These are phyloP conservation scores for Symbiodinium natans DNA, from an alignment of 73 alveolate genomes.

Conservation along the genomic window DNA sequence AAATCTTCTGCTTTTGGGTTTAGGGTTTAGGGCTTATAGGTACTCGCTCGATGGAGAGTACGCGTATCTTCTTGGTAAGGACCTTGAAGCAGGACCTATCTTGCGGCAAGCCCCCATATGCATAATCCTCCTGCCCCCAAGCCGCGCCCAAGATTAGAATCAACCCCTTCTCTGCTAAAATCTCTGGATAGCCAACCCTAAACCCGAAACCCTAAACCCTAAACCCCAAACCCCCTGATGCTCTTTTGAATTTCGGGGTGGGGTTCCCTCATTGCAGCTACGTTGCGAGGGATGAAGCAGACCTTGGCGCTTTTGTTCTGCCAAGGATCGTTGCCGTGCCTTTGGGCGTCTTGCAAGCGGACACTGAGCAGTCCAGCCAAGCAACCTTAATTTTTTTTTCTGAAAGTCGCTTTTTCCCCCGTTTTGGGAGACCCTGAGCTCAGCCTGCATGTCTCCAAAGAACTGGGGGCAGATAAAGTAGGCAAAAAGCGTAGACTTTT, in stretches of 20 bases:
- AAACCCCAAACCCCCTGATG: neutral
- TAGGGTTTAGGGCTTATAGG: neutral
- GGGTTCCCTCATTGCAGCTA: neutral
- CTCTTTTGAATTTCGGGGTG: neutral
- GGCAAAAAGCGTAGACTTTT: too few relatives aligned
- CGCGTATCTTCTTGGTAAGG: neutral
- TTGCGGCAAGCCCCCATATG: neutral
- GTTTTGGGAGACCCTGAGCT: too few relatives aligned
- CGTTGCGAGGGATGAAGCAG: neutral
- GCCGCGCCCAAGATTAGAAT: neutral
- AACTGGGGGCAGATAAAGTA: neutral
- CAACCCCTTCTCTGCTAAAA: neutral
- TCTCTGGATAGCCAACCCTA: neutral
- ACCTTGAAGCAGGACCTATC: neutral
- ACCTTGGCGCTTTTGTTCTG: neutral
- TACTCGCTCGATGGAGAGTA: neutral
- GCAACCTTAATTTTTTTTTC: neutral
- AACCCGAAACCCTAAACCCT: too few relatives aligned
- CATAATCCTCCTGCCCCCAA: neutral
- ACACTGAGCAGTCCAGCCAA: neutral
- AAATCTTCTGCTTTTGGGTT: neutral
- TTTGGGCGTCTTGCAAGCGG: conserved; percentile 8
- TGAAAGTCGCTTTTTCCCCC: too few relatives aligned
- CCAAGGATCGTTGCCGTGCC: conserved; percentile 75
- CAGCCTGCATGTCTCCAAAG: neutral